Base-by-base conservation (phyloP, 129 eudicot genomes). In the Flaveria brownii region DNA sequence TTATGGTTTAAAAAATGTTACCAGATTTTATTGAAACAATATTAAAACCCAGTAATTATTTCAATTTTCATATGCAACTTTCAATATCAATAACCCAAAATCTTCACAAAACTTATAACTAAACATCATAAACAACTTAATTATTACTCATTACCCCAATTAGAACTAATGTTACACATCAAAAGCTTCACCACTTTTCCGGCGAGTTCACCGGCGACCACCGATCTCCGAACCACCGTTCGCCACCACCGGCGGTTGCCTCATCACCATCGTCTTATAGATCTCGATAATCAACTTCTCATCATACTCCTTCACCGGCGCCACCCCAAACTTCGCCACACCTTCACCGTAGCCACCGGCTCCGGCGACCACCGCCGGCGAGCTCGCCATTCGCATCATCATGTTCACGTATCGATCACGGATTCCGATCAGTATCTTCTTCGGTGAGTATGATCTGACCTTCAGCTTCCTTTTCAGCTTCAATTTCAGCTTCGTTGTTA, bases 321-420 rank as follows among this genome's bases (percentile, higher is more conserved):
- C 68, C 80, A 36, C 26, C 33, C 85, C 85, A 28, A 84, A 84
- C 30, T 20, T 78, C 8, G 70, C 43, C 2, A 60, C 18, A 26
- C 78, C 84, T 15, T 63, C 80, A 9, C 82, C 77, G 20, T 30
- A 72, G 2, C 72, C 80, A 54, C 81, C 81, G 51, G 65, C 9
- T 12, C 73, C 72, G 13, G 36, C 41, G 41, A 36, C 26, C 10
- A 81, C 33, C 72, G 22, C 43, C 62, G 73, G 73, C 63, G 86
- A 52, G 56, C 30, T 81, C 36, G 83, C 85, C 78, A 85, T 68
- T 52, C 71, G 63, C 78, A 85, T 73, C 88, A 85, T 85, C 83
- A 85, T 67, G 15, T 36, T 81, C 25, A 85, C 80, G 33, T 85
- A 81, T 2, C 83, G 75, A 33, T 85, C 83, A 39, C 88, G 88